Base-by-base conservation (phyloP, 768 basidiomycete species). In the Collybia sp. region DNA sequence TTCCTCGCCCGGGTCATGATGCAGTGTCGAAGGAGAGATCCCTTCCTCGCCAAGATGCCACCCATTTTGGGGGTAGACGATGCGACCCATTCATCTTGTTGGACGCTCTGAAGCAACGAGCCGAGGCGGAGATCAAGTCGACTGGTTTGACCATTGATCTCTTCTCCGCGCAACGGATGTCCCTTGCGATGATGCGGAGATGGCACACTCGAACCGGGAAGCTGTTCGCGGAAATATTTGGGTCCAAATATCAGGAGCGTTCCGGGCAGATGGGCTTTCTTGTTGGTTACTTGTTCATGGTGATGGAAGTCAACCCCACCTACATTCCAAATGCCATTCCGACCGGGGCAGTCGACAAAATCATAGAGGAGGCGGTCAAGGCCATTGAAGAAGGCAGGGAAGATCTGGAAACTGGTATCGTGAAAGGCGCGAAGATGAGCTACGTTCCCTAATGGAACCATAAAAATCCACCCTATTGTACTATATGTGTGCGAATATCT, bases 1-100 rank as follows among this genome's bases (percentile, higher is more conserved):
- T 46, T 18, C 37, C 48, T 9, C 44, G 35, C 6, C 15, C 48
- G 8, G 43, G 12, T 32, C 32, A 48, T 20, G 30, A 36, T 35
- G 35, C 35, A 10, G 13, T 18, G 35, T 37, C 35, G n/a, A n/a
- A 13, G 35, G 4, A 18, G 35, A 13, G 35, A 13, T 18, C 6
- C n/a, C n/a, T 3, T n/a, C 35, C 35, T 13, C 35, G 35, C 35
- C 25, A 25, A 25, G 25, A 25, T 3, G 8, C 25, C 8, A 10
- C 35, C 4, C 35, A 18, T 6, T 37, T n/a, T 18, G 35, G 35
- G 10, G 35, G 35, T 6, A 37, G 10, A 37, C 35, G 10, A 37
- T 37, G 35, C 17, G 35, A 37, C 35, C 35, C 35, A 10, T 37
- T 37, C n/a, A n/a, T 18, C 10, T 10, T 37, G 13, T 10, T 37